phyloP scores from a whole-genome alignment of 169 alveolate species.

The Babesia divergens region DNA sequence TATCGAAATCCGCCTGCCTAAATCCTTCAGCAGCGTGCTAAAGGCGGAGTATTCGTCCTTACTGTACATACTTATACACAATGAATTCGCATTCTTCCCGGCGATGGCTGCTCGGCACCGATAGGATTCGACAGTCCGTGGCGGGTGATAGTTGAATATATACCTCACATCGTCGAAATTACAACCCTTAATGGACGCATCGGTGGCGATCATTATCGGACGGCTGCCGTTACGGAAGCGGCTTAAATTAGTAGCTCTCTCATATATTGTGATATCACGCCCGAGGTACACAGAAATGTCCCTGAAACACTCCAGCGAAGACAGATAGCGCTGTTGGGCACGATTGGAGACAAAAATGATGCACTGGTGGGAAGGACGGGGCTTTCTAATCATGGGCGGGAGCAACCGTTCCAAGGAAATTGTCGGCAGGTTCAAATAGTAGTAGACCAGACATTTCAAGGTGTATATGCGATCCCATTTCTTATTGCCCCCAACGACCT shows the following conservation, averaged over 20 bases:
- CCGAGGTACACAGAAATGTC: slow-evolving; percentile 29
- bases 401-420: slow-evolving; percentile 2
- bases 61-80: slow-evolving; percentile 46
- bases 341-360: slow-evolving; percentile 53
- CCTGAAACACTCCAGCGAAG: slow-evolving; percentile 27
- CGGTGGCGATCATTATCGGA: slow-evolving; percentile 57
- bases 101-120: slow-evolving; percentile 26
- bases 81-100: slow-evolving; percentile 28
- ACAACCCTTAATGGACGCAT: slow-evolving; percentile 40
- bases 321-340: slow-evolving; percentile 32
- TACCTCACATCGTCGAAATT: slow-evolving; percentile 38
- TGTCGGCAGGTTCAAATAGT: slow-evolving; percentile 50
- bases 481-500: slow-evolving; percentile 19
- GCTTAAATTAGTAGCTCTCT: slow-evolving; percentile 29
- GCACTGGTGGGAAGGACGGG: slow-evolving; percentile 33
- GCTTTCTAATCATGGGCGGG: slow-evolving; percentile 28
- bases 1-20: slow-evolving; percentile 29
- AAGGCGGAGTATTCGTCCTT: slow-evolving; percentile 33
- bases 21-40: not conserved
- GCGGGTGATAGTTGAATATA: slow-evolving; percentile 50
- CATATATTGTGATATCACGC: slow-evolving; percentile 38
- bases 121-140: slow-evolving; percentile 30
- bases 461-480: slow-evolving; percentile 23
- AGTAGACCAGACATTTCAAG: slow-evolving; percentile 40
- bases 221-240: slow-evolving; percentile 34